Conservation (phyloP, 164 flowering plant species). For the Nymphaea colorata region DNA sequence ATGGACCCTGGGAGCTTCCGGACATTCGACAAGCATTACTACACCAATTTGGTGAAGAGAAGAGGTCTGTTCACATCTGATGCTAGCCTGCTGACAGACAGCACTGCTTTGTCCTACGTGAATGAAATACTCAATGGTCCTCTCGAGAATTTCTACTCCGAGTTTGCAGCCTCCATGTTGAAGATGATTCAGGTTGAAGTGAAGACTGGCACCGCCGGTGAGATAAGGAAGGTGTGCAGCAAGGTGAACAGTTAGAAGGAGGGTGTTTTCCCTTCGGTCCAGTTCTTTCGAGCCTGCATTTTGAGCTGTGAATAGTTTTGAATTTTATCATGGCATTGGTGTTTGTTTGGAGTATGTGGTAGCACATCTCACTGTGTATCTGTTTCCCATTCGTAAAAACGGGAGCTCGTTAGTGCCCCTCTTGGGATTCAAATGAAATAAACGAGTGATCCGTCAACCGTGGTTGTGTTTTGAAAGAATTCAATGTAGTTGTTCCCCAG, state of each 20-base stretch:
- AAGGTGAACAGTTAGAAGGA: background rate
- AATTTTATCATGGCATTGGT: no score
- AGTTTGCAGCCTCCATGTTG: background rate
- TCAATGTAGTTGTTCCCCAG: no score
- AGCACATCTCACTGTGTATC: no score
- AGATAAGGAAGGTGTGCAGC: conserved; percentile 1
- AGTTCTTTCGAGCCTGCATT: background rate
- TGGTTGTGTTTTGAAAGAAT: no score
- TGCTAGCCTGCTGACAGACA: background rate
- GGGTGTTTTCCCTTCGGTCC: background rate
- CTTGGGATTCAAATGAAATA: no score
- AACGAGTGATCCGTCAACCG: no score
- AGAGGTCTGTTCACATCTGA: conserved; percentile 2
- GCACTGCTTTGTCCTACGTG: background rate
- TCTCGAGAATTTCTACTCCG: background rate
- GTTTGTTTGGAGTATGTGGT: no score
- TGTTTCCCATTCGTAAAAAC: no score
- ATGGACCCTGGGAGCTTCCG: conserved; percentile 6
- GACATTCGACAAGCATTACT: background rate
- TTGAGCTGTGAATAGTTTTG: background rate
- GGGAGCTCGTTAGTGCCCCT: no score
- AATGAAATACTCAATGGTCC: background rate
- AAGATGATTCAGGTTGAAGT: background rate
- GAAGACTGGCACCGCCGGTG: conserved; percentile 2
- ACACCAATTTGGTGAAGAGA: background rate